These are phyloP conservation scores for Lactarius hengduanensis DNA, from an alignment of 768 basidiomycete genomes.

Conservation along the genomic window DNA sequence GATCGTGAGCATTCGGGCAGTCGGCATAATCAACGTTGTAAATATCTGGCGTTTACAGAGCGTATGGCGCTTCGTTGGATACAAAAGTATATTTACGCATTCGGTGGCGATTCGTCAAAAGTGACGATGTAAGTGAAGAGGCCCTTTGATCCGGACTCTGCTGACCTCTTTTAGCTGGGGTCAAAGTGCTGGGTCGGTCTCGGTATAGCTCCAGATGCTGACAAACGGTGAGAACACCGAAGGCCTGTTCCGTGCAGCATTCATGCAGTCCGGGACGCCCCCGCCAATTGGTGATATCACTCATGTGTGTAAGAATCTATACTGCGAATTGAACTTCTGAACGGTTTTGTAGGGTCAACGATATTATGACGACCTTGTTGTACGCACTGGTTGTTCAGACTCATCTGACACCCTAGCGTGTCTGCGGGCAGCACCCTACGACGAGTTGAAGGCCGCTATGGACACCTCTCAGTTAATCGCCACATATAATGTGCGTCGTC, in stretches of 20 bases:
- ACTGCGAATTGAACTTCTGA: constrained; percentile 2
- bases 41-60: too few species aligned
- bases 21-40: too few species aligned
- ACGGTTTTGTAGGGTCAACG: constrained; percentile 31
- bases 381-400: constrained; percentile 38
- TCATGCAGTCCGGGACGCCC: constrained; percentile 46
- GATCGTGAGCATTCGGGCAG: too few species aligned
- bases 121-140: constrained; percentile 49
- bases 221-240: constrained; percentile 39
- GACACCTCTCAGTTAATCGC: constrained; percentile 35
- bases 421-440: constrained; percentile 40
- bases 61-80: too few species aligned
- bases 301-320: constrained; percentile 35
- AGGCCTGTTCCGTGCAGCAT: constrained; percentile 41
- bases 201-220: constrained; percentile 43
- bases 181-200: constrained; percentile 52
- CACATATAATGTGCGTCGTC: constrained; percentile 33
- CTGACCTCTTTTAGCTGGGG: constrained; percentile 42
- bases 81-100: constrained; percentile 45
- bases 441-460: constrained; percentile 31
- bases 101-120: constrained; percentile 62
- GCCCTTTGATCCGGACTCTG: constrained; percentile 6
- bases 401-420: constrained; percentile 43
- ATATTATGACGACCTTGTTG: constrained; percentile 44
- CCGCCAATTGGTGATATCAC: constrained; percentile 35